Base-by-base conservation (phyloP, 805 yeast species). In the Lachancea meyersii region DNA sequence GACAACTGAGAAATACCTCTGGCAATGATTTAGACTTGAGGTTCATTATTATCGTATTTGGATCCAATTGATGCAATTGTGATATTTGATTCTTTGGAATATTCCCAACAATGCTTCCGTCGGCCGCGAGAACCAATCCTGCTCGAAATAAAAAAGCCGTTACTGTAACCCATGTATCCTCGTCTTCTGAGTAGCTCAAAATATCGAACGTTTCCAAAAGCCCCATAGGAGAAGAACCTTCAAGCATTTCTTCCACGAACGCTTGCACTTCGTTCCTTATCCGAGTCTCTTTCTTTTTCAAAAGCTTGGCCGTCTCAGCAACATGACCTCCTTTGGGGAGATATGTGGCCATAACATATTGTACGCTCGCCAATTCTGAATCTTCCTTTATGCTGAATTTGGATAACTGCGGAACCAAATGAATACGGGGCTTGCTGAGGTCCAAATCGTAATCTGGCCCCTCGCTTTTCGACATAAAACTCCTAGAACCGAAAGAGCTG, bases 1-100 rank as follows among this genome's bases (percentile, higher is more conserved):
- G 53, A 9, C 66, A 53, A 31, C 64, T 65, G 5, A 76, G 44
- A 39, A 54, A 60, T 2, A 60, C 45, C 50, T 75, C 79, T 0
- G 79, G 77, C 16, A 74, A 49, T 1, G 64, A 48, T 4, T 67
- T 64, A 34, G 68, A 69, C 26, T 67, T 63, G 35, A 74, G 59
- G 44, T 64, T 67, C 14, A 76, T 44, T 1, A 65, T 43, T 8
- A 71, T 32, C 0, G 58, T 59, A 17, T 48, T 44, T 0, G 55
- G 51, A n/a, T 55, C 49, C 16, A 61, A 24, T 20, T 46, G 50
- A 3, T 56, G 55, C 1, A 67, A 63, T 52, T 33, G 60, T 37
- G 43, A 73, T 52, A 56, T 68, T 9, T 67, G 60, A 11, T 58
- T 48, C 2, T 68, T 43, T 18, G 67, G 55, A 3, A 75, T 54